phyloP scores from a whole-genome alignment of 805 yeast species.

The Priceomyces medius region DNA sequence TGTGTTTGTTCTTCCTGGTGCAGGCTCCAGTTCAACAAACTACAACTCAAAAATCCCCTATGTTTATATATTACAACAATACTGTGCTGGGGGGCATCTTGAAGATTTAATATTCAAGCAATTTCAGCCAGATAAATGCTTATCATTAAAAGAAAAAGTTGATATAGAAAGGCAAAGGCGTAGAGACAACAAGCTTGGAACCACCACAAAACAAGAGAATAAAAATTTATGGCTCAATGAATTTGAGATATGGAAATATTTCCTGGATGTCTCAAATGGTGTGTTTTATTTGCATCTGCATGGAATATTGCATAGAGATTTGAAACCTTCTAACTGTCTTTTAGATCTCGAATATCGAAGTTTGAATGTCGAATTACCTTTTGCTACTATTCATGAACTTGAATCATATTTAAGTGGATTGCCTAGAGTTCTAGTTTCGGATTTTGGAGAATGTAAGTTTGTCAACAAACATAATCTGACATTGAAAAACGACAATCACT shows the following conservation, averaged over 20 bases:
- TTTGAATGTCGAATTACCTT: neutral
- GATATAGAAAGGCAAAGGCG: conserved; percentile 26
- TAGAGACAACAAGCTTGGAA: conserved; percentile 6
- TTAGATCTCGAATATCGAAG: conserved; percentile 38
- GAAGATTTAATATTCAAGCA: conserved; percentile 53
- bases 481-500: neutral
- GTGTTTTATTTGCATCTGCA: conserved; percentile 68
- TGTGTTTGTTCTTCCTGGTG: conserved; percentile 21
- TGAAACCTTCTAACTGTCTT: conserved; percentile 86
- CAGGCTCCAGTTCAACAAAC: conserved; percentile 8
- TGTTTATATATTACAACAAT: conserved; percentile 81
- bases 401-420: conserved; percentile 20
- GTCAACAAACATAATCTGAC: conserved; percentile 48
- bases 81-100: conserved; percentile 84
- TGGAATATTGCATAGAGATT: conserved; percentile 82
- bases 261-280: conserved; percentile 68
- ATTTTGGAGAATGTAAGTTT: conserved; percentile 85
- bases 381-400: neutral
- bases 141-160: conserved; percentile 27
- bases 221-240: conserved; percentile 41
- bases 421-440: conserved; percentile 79
- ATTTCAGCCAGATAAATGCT: conserved; percentile 20
- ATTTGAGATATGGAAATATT: conserved; percentile 65
- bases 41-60: conserved; percentile 48
- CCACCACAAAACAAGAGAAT: conserved; percentile 16